These are phyloP conservation scores for Exophiala mesophila DNA, from an alignment of 2,329 filamentous ascomycete genomes.

Conservation along the genomic window DNA sequence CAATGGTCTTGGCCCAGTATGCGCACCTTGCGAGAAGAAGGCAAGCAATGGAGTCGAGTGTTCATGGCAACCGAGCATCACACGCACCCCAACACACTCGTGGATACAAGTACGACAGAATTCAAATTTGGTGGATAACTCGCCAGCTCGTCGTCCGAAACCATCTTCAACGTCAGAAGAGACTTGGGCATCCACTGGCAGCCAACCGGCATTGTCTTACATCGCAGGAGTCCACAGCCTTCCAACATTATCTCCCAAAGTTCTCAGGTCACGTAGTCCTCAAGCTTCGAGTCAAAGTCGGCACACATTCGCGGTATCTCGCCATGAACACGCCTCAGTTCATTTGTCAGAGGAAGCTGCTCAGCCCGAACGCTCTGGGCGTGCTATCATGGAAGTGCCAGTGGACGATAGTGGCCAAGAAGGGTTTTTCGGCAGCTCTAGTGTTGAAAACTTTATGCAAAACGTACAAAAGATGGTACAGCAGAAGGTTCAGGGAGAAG, in stretches of 20 bases:
- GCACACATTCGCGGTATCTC: background rate
- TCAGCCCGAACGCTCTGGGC: slow-evolving; percentile 32
- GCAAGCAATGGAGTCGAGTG: slow-evolving; percentile 24
- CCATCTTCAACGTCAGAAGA: background rate
- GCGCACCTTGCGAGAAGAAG: slow-evolving; percentile 30
- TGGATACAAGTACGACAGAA: slow-evolving; percentile 1
- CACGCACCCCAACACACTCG: background rate
- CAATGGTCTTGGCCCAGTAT: slow-evolving; percentile 19
- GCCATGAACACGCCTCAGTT: background rate
- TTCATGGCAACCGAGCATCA: slow-evolving; percentile 26
- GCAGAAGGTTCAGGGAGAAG: slow-evolving; percentile 28
- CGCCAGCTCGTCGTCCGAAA: background rate
- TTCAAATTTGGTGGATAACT: no score
- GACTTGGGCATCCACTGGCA: background rate
- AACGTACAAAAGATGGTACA: slow-evolving; percentile 36
- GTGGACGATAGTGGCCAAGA: slow-evolving; percentile 40
- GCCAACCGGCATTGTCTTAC: background rate
- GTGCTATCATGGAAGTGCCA: slow-evolving; percentile 44
- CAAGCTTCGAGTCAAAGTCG: background rate
- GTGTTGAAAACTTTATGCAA: slow-evolving; percentile 44
- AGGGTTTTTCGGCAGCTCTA: slow-evolving; percentile 47
- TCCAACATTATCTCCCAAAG: background rate
- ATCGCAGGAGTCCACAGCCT: background rate
- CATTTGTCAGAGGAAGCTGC: slow-evolving; percentile 2
- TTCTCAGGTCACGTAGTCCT: background rate